phyloP scores from a whole-genome alignment of 2,329 filamentous ascomycete species.

The Colletotrichum sp. region DNA sequence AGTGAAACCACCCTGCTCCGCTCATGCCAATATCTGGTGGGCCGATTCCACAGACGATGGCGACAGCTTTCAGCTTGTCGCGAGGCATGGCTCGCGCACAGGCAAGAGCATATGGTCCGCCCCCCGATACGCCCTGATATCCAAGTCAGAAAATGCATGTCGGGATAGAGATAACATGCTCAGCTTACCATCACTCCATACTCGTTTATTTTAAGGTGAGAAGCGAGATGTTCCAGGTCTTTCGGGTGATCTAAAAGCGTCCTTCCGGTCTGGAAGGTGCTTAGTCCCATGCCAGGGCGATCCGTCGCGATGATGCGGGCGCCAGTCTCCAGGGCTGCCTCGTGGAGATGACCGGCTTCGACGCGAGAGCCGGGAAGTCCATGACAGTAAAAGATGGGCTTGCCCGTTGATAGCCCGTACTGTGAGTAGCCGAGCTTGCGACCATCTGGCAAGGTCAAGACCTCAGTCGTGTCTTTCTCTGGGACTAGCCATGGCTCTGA shows the following conservation, averaged over 20 bases:
- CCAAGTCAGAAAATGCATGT: not conserved
- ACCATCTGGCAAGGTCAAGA: slow-evolving; percentile 41
- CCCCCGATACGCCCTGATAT: slow-evolving; percentile 23
- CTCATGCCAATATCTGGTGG: slow-evolving; percentile 24
- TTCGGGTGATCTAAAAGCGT: slow-evolving; percentile 30
- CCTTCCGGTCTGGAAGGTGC: slow-evolving; percentile 36
- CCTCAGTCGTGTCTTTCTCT: slow-evolving; percentile 22
- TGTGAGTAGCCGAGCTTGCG: slow-evolving; percentile 45
- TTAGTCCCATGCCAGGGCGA: slow-evolving; percentile 47
- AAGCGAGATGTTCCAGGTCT: slow-evolving; percentile 12
- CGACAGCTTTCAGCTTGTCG: slow-evolving; percentile 18
- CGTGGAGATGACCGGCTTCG: slow-evolving; percentile 33
- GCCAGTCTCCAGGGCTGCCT: slow-evolving; percentile 26
- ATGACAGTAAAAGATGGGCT: slow-evolving; percentile 45
- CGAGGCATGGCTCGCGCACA: slow-evolving; percentile 17
- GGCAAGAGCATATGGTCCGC: slow-evolving; percentile 25
- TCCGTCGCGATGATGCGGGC: slow-evolving; percentile 43
- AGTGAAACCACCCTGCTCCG: slow-evolving; percentile 18
- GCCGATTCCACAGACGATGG: slow-evolving; percentile 24
- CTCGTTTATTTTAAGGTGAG: slow-evolving; percentile 1
- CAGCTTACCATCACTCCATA: slow-evolving; percentile 8
- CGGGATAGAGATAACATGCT: not conserved
- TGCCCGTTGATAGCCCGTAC: slow-evolving; percentile 35
- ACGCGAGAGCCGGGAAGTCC: slow-evolving; percentile 46
- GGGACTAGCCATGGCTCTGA: slow-evolving; percentile 4